Conservation (phyloP, 805 yeast species). For the Jamesozyma piceae region DNA sequence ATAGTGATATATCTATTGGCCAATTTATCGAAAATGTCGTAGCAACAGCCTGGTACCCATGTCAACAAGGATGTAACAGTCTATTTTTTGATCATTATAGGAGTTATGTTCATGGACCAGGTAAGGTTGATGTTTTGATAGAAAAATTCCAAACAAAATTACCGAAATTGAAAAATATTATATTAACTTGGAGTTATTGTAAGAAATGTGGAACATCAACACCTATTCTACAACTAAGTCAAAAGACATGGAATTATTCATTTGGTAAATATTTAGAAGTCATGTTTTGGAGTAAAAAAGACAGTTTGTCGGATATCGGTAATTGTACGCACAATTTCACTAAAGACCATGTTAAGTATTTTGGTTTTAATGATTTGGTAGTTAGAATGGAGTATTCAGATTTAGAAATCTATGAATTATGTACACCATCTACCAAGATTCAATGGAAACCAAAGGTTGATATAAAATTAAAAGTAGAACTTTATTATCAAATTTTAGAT, state of each 20-base stretch:
- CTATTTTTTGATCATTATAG: conserved; percentile 63
- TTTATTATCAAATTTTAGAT: conserved; percentile 43
- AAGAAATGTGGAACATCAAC: conserved; percentile 65
- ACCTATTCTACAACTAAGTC: conserved; percentile 74
- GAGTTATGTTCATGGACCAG: conserved; percentile 81
- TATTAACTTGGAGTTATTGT: conserved; percentile 89
- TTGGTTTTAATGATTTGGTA: conserved; percentile 69
- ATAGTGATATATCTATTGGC: conserved; percentile 83
- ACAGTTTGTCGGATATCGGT: conserved; percentile 48
- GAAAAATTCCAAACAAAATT: conserved; percentile 50
- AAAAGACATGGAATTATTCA: conserved; percentile 80
- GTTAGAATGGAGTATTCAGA: conserved; percentile 69
- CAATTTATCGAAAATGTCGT: conserved; percentile 76
- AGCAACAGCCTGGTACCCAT: conserved; percentile 51
- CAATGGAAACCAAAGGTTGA: conserved; percentile 66
- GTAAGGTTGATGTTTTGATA: conserved; percentile 67
- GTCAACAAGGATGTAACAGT: conserved; percentile 79
- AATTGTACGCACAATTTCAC: conserved; percentile 75
- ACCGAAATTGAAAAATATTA: conserved; percentile 54
- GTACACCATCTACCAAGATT: conserved; percentile 64
- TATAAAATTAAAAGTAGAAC: conserved; percentile 56
- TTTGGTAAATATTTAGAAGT: conserved; percentile 89
- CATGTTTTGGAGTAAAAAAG: conserved; percentile 60
- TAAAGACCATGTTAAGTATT: conserved; percentile 73
- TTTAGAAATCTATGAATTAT: conserved; percentile 69